Percentiles rank a stretch among this genome's conserved stretches.
phyloP scores from a whole-genome alignment of 495 filamentous ascomycete species.

The Talaromyces adpressus region DNA sequence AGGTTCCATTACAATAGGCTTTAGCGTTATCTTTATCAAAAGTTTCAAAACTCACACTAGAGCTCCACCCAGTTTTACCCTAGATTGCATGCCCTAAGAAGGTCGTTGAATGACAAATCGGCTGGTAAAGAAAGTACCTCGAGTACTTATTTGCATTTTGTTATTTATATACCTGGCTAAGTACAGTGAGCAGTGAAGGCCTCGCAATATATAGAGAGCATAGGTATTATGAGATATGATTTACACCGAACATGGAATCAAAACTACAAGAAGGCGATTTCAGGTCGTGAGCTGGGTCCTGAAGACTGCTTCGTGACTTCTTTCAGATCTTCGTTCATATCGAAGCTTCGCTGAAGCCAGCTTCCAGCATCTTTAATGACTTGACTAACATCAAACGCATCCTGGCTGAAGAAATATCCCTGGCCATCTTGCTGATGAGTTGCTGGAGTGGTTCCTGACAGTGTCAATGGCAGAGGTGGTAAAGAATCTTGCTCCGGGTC shows the following conservation, averaged over 20 bases:
- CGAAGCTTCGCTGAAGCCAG: slow-evolving; percentile 38
- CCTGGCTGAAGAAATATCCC: slow-evolving; percentile 16
- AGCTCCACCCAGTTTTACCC: not conserved
- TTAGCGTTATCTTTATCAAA: not conserved
- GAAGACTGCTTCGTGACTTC: slow-evolving; percentile 12
- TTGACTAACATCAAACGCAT: slow-evolving; percentile 35
- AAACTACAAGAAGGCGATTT: not conserved
- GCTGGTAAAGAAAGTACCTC: too few species aligned
- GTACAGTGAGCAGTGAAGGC: not conserved
- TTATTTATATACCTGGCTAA: not conserved
- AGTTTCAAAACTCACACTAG: not conserved
- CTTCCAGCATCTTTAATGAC: slow-evolving; percentile 39
- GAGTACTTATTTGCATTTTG: not conserved
- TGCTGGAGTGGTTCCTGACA: slow-evolving; percentile 26
- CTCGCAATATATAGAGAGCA: not conserved
- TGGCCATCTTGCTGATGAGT: slow-evolving; percentile 36
- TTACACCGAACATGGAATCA: not conserved
- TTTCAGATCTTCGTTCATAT: slow-evolving; percentile 25
- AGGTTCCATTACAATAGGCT: too few species aligned
- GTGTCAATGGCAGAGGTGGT: slow-evolving; percentile 21
- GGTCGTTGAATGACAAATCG: not conserved
- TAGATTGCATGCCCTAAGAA: not conserved
- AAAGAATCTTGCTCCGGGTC: slow-evolving; percentile 6
- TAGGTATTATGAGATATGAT: not conserved
- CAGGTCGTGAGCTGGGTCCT: not conserved